Conservation (phyloP, 2,329 filamentous ascomycete species). For the Chalaropsis ovoidea region DNA sequence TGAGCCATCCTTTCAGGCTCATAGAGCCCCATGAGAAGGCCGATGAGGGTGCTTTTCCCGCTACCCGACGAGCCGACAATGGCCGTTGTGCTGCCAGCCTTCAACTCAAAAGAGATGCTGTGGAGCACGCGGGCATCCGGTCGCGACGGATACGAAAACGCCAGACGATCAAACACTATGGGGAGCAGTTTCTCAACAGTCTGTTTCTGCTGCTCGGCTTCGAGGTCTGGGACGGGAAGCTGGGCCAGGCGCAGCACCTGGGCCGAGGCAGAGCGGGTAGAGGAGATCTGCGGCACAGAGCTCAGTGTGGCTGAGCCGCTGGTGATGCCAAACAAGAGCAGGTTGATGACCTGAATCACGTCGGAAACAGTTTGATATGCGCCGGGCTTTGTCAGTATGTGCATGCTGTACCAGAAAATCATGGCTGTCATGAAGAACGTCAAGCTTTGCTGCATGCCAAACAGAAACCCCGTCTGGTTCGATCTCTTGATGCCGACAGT, state of each 20-base stretch:
- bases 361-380: constrained; percentile 42
- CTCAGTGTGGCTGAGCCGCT: constrained; percentile 59
- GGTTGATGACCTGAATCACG: constrained; percentile 65
- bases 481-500: constrained; percentile 56
- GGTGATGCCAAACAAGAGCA: constrained; percentile 74
- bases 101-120: constrained; percentile 55
- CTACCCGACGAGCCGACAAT: constrained; percentile 77
- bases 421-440: constrained; percentile 64
- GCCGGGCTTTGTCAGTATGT: constrained; percentile 43
- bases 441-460: constrained; percentile 65
- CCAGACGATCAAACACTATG: constrained; percentile 44
- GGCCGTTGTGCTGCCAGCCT: constrained; percentile 55
- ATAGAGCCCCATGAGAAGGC: constrained; percentile 66
- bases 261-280: constrained; percentile 60
- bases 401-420: constrained; percentile 72
- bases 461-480: constrained; percentile 57
- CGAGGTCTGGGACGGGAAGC: constrained; percentile 45
- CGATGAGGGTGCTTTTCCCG: constrained; percentile 80
- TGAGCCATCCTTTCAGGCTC: constrained; percentile 30
- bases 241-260: constrained; percentile 60
- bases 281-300: constrained; percentile 70
- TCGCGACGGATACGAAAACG: constrained; percentile 61
- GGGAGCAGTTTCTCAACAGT: constrained; percentile 33
- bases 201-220: constrained; percentile 45
- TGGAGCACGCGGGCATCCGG: constrained; percentile 46